These are phyloP conservation scores for Wickerhamomyces sp. DNA, from an alignment of 1,139 yeast species.

Conservation along the genomic window DNA sequence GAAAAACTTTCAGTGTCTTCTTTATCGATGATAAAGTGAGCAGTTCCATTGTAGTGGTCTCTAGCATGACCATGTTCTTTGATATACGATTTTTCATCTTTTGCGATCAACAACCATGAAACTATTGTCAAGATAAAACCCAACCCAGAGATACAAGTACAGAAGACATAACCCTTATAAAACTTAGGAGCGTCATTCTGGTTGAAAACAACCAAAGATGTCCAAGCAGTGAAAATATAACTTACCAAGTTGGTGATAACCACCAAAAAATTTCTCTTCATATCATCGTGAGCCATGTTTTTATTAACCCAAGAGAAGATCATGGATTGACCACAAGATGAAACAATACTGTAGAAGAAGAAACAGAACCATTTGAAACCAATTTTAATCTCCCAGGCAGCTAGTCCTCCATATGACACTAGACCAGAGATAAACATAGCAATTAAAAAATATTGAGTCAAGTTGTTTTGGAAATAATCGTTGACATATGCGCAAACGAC, in stretches of 20 bases:
- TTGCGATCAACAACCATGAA: too few species aligned
- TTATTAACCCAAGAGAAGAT: slow-evolving; percentile 29
- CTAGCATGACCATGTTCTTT: too few species aligned
- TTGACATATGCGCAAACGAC: slow-evolving; percentile 37
- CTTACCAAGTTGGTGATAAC: slow-evolving; percentile 17
- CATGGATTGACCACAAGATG: slow-evolving; percentile 36
- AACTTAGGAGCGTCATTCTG: slow-evolving; percentile 46
- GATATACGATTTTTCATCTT: too few species aligned
- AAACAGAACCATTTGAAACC: slow-evolving; percentile 48
- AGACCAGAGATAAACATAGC: slow-evolving; percentile 33
- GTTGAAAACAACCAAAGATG: slow-evolving; percentile 30
- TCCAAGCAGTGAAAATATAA: not conserved
- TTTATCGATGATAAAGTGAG: too few species aligned
- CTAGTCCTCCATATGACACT: slow-evolving; percentile 40
- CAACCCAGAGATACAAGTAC: slow-evolving; percentile 27
- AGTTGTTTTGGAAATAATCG: slow-evolving; percentile 41
- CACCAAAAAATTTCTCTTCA: slow-evolving; percentile 24
- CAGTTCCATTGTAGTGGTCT: too few species aligned
- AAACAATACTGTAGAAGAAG: slow-evolving; percentile 44
- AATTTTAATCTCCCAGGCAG: slow-evolving; percentile 44
- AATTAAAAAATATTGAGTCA: slow-evolving; percentile 35
- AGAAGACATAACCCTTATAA: slow-evolving; percentile 27
- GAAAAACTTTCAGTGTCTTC: too few species aligned
- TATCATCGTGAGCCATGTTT: slow-evolving; percentile 28
- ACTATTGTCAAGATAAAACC: slow-evolving; percentile 8